A percentile compares a stretch with the other conserved stretches of the same genome.
Evolutionary conservation across 2,329 filamentous ascomycete species (phyloP).

Genomic region (Verticillium albo-atrum): DNA sequence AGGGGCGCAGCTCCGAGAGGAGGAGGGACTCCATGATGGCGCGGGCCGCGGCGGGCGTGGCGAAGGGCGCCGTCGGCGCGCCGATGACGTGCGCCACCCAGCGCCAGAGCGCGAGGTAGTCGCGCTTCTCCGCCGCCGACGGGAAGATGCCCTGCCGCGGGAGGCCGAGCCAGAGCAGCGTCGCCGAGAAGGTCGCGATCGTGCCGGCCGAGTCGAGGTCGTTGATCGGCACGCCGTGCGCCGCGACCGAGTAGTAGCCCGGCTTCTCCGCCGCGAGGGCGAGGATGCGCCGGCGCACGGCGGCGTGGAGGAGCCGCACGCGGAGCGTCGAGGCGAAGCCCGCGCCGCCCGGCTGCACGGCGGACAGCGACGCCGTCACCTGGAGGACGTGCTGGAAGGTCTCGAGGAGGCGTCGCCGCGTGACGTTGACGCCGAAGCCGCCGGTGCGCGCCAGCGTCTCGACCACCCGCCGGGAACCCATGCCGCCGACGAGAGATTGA

Average conservation of each 20-base stretch:
- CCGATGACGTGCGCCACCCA: conserved; percentile 70
- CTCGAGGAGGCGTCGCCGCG: conserved; percentile 58
- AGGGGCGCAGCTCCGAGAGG: conserved; percentile 62
- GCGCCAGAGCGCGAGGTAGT: conserved; percentile 73
- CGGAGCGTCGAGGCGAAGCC: conserved; percentile 58
- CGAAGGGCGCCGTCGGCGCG: conserved; percentile 58
- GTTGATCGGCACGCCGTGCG: conserved; percentile 64
- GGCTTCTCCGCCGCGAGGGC: conserved; percentile 47
- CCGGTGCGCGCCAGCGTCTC: conserved; percentile 71
- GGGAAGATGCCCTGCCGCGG: conserved; percentile 70
- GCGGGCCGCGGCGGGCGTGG: conserved; percentile 49
- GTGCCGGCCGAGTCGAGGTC: conserved; percentile 72
- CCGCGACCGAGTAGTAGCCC: conserved; percentile 54
- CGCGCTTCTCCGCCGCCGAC: conserved; percentile 54
- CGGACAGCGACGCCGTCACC: conserved; percentile 59
- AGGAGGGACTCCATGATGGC: conserved; percentile 65
- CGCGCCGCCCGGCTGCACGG: conserved; percentile 63
- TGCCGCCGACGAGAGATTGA: conserved; percentile 63
- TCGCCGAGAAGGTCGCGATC: conserved; percentile 64
- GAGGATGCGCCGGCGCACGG: conserved; percentile 59
- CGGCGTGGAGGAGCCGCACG: conserved; percentile 61
- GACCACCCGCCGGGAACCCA: conserved; percentile 68
- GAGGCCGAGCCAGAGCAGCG: conserved; percentile 63
- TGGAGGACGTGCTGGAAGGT: conserved; percentile 74
- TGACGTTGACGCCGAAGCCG: conserved; percentile 66